A percentile compares a stretch with the other conserved stretches of the same genome.
Conservation (phyloP, 805 yeast species). For the Kodamaea sagamina region DNA sequence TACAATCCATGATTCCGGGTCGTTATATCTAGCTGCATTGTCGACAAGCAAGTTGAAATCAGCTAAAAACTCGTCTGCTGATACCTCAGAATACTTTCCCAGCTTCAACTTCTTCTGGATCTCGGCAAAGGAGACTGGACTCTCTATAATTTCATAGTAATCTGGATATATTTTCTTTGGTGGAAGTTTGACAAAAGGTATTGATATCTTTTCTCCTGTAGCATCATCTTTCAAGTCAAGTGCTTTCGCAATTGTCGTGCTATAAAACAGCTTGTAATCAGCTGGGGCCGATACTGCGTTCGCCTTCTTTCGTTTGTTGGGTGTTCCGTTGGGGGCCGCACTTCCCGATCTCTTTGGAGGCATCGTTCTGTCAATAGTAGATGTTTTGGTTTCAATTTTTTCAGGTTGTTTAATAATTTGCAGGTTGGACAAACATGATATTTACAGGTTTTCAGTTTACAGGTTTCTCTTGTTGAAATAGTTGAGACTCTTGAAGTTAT, state of each 20-base stretch:
- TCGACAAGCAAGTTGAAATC: conserved; percentile 40
- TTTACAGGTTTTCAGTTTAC: neutral
- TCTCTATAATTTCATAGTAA: conserved; percentile 36
- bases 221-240: conserved; percentile 33
- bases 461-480: neutral
- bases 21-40: conserved; percentile 44
- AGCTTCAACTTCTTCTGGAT: conserved; percentile 38
- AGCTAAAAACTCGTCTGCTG: conserved; percentile 40
- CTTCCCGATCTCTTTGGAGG: conserved; percentile 9
- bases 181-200: conserved; percentile 37
- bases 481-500: neutral
- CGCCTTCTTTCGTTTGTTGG: conserved; percentile 9
- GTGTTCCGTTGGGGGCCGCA: neutral
- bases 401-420: conserved; percentile 1
- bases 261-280: conserved; percentile 26
- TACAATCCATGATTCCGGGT: conserved; percentile 56
- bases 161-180: conserved; percentile 42
- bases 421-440: neutral
- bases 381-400: neutral
- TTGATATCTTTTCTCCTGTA: conserved; percentile 24
- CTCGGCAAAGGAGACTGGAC: conserved; percentile 39
- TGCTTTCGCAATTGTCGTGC: conserved; percentile 34
- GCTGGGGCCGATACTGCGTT: neutral
- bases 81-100: conserved; percentile 40
- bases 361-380: conserved; percentile 2